These are phyloP conservation scores for Venturia asperata DNA, from an alignment of 2,329 filamentous ascomycete genomes.

Conservation along the genomic window DNA sequence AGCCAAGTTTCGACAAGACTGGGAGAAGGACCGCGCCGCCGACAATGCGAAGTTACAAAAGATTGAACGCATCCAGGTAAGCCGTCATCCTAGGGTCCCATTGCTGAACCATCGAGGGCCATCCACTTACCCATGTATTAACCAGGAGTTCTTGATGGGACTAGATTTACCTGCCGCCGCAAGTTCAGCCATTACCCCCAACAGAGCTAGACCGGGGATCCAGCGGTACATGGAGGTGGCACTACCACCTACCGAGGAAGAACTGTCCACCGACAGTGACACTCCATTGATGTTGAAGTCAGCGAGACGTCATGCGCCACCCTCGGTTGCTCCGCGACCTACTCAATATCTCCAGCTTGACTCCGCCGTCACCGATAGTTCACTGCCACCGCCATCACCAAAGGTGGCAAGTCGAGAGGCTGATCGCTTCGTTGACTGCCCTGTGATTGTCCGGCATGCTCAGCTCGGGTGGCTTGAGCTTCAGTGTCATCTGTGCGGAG, in stretches of 20 bases:
- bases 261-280: background rate
- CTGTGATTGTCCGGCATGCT: background rate
- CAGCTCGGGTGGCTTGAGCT: slow-evolving; percentile 12
- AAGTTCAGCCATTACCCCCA: background rate
- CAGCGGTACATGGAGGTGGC: background rate
- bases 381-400: background rate
- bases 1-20: background rate
- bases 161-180: background rate
- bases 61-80: background rate
- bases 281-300: background rate
- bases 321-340: background rate
- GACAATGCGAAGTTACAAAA: background rate
- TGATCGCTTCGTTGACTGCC: background rate
- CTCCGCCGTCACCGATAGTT: background rate
- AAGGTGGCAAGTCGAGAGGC: background rate
- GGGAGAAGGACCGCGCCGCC: background rate
- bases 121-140: background rate
- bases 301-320: background rate
- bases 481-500: background rate
- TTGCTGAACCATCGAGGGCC: background rate
- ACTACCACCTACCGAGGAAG: background rate
- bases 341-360: background rate
- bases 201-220: background rate
- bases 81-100: background rate
- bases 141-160: background rate